These are phyloP conservation scores for Huntiella savannae DNA, from an alignment of 2,329 filamentous ascomycete species.

Conservation along the genomic window DNA sequence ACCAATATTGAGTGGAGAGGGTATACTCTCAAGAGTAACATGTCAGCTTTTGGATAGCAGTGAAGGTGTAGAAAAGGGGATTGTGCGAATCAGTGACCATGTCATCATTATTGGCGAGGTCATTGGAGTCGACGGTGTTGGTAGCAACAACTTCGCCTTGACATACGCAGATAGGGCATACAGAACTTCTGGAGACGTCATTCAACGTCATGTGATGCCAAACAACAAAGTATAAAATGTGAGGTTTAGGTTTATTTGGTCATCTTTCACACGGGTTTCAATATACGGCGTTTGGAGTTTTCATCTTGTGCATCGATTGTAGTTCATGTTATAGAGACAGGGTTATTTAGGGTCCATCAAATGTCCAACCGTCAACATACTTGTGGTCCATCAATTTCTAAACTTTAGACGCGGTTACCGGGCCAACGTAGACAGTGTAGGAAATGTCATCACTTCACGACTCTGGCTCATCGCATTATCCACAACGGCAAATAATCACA, in stretches of 20 bases:
- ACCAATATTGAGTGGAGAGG: slow-evolving; percentile 29
- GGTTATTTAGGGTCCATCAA: too few species aligned
- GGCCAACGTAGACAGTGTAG: too few species aligned
- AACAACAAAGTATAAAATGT: slow-evolving; percentile 6
- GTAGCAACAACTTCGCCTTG: slow-evolving; percentile 21
- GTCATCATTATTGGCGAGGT: slow-evolving; percentile 34
- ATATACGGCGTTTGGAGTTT: too few species aligned
- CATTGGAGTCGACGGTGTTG: slow-evolving; percentile 23
- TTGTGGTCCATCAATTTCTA: too few species aligned
- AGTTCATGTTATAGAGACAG: too few species aligned
- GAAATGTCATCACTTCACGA: too few species aligned
- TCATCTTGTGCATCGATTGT: too few species aligned
- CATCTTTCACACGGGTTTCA: too few species aligned
- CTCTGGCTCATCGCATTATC: too few species aligned
- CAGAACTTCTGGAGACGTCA: slow-evolving; percentile 22
- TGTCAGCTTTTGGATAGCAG: slow-evolving; percentile 25
- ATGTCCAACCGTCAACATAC: too few species aligned
- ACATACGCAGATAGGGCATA: slow-evolving; percentile 31
- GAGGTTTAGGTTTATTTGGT: neutral
- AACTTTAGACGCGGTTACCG: too few species aligned
- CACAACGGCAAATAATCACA: too few species aligned
- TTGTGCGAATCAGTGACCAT: slow-evolving; percentile 31
- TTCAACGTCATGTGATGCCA: slow-evolving; percentile 14
- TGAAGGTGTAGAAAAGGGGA: slow-evolving; percentile 17
- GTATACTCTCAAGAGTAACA: slow-evolving; percentile 31